A percentile compares a stretch with the other conserved stretches of the same genome.
These are phyloP conservation scores for Naganishia vaughanmartiniae DNA, from an alignment of 768 basidiomycete genomes.

Conservation along the genomic window DNA sequence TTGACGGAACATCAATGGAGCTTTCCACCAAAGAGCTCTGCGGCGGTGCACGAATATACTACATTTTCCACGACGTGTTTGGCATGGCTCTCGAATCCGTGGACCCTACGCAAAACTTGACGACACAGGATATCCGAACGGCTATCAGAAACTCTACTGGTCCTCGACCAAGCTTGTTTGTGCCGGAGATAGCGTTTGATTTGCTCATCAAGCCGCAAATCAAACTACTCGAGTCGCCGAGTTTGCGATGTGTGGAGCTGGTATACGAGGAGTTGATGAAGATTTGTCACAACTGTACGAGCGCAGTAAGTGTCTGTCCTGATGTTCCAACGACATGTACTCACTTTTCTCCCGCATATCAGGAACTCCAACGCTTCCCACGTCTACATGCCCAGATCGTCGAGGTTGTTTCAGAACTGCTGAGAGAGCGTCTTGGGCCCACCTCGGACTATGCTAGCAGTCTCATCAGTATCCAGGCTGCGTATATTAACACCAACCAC, in stretches of 20 bases:
- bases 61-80: conserved; percentile 99
- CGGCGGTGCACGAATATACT: conserved; percentile 96
- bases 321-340: not conserved
- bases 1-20: conserved; percentile 93
- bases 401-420: conserved; percentile 92
- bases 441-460: conserved; percentile 96
- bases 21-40: conserved; percentile 98
- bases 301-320: conserved; percentile 60
- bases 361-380: conserved; percentile 90
- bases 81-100: conserved; percentile 85
- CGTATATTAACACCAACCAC: conserved; percentile 99
- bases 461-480: conserved; percentile 93
- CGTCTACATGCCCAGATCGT: conserved; percentile 86
- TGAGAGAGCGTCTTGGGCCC: conserved; percentile 91
- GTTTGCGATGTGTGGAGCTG: conserved; percentile 90
- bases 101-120: conserved; percentile 84
- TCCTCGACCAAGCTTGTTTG: conserved; percentile 90
- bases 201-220: conserved; percentile 97
- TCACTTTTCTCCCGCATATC: not conserved
- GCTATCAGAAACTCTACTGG: conserved; percentile 98
- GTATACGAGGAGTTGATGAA: conserved; percentile 99
- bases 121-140: conserved; percentile 91
- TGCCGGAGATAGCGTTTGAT: conserved; percentile 96
- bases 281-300: conserved; percentile 98
- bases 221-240: conserved; percentile 89